A percentile compares a stretch with the other conserved stretches of the same genome.
Conservation (phyloP, 192 early-diverging fungal genomes). For the Podochytrium sp. region DNA sequence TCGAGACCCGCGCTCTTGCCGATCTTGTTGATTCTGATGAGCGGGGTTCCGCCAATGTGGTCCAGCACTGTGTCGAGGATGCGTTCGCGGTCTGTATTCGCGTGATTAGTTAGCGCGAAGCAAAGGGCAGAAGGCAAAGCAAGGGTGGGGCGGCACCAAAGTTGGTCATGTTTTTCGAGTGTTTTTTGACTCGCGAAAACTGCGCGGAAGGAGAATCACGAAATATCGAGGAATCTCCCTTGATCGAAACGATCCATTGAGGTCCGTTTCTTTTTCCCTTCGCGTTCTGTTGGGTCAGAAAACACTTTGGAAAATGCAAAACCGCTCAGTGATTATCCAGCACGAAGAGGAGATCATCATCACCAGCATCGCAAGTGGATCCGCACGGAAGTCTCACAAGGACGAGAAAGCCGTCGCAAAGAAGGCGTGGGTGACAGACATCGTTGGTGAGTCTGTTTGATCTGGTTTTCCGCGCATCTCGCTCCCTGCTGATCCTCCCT, state of each 20-base stretch:
- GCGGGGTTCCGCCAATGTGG: conserved; percentile 95
- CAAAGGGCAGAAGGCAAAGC: background rate
- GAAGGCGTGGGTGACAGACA: too few species aligned
- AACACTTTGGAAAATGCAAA: too few species aligned
- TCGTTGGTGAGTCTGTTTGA: background rate
- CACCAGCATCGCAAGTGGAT: background rate
- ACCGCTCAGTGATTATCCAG: too few species aligned
- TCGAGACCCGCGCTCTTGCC: conserved; percentile 85
- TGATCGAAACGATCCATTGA: too few species aligned
- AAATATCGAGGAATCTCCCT: background rate
- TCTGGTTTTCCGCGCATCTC: background rate
- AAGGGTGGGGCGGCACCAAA: background rate
- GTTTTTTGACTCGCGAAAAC: background rate
- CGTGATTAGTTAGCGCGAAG: background rate
- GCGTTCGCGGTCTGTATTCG: conserved; percentile 24
- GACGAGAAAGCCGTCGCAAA: background rate
- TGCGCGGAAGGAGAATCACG: background rate
- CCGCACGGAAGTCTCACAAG: background rate
- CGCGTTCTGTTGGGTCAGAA: too few species aligned
- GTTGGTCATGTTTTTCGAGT: background rate
- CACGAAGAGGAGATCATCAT: too few species aligned
- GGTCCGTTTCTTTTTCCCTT: too few species aligned
- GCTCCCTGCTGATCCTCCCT: background rate
- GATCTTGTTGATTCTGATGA: conserved; percentile 90
- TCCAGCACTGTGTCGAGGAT: conserved; percentile 90